Conservation (phyloP, 352 stramenopile species). For the Phytophthora kernoviae region DNA sequence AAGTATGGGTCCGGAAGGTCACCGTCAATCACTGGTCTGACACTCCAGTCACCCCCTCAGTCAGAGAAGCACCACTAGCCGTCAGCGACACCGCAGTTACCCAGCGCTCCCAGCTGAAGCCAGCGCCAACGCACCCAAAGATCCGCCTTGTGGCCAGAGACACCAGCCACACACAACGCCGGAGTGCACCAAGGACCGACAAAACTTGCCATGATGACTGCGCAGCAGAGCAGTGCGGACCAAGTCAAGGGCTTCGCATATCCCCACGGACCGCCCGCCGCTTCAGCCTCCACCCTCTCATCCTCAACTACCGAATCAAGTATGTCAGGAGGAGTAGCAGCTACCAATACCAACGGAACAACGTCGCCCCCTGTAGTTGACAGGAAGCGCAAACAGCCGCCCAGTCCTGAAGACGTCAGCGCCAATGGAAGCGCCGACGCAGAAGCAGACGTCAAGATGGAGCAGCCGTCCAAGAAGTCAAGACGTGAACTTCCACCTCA, state of each 20-base stretch:
- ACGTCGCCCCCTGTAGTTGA: conserved; percentile 22
- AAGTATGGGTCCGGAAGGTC: neutral
- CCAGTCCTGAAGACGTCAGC: conserved; percentile 28
- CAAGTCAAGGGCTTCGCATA: conserved; percentile 49
- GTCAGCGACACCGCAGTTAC: neutral
- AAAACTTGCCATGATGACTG: conserved; percentile 65
- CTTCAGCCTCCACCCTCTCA: conserved; percentile 7
- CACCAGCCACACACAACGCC: conserved; percentile 7
- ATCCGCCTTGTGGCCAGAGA: conserved; percentile 18
- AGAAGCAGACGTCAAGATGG: conserved; percentile 50
- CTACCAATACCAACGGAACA: conserved; percentile 6
- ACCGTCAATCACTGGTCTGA: neutral
- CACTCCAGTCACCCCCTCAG: conserved; percentile 2
- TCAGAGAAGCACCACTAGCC: neutral
- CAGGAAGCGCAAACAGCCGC: conserved; percentile 35
- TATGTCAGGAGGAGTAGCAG: conserved; percentile 26
- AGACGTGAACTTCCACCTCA: conserved; percentile 81
- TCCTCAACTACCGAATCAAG: neutral
- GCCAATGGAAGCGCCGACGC: conserved; percentile 30
- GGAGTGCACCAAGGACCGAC: conserved; percentile 21
- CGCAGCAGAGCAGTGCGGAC: conserved; percentile 52
- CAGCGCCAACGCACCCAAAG: conserved; percentile 14
- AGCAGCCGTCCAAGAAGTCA: conserved; percentile 71
- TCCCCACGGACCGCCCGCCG: conserved; percentile 28
- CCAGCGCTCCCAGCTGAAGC: neutral